A percentile compares a stretch with the other conserved stretches of the same genome.
These are phyloP conservation scores for Curvularia spicifera DNA, from an alignment of 2,329 filamentous ascomycete species.

Conservation along the genomic window DNA sequence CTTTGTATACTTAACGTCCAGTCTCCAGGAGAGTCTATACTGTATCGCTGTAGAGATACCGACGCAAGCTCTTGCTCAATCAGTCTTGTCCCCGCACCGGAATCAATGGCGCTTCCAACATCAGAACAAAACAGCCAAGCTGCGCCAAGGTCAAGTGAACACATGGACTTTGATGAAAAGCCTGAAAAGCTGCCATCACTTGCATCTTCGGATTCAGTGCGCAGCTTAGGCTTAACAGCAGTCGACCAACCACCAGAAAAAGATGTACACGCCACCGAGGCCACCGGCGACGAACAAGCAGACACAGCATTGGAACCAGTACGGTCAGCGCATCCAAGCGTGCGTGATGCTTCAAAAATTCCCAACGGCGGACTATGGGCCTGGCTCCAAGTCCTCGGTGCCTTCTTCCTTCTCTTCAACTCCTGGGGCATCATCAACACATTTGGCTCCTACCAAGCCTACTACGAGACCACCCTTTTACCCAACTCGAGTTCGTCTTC, in stretches of 20 bases:
- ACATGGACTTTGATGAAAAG: slow-evolving; percentile 28
- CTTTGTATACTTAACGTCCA: background rate
- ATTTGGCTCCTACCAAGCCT: slow-evolving; percentile 58
- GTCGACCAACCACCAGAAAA: slow-evolving; percentile 20
- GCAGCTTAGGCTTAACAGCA: slow-evolving; percentile 14
- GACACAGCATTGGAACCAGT: slow-evolving; percentile 26
- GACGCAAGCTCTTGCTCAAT: too few relatives aligned
- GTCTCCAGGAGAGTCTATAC: background rate
- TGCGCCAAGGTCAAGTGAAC: background rate
- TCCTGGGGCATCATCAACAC: slow-evolving; percentile 57
- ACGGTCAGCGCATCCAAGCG: slow-evolving; percentile 38
- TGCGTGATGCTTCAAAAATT: slow-evolving; percentile 52
- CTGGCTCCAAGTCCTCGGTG: slow-evolving; percentile 57
- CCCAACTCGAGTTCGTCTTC: slow-evolving; percentile 49
- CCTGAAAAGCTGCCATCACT: slow-evolving; percentile 18
- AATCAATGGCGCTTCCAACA: background rate
- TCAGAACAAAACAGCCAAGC: background rate
- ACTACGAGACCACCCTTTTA: slow-evolving; percentile 55
- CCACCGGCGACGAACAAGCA: slow-evolving; percentile 8
- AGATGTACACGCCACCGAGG: slow-evolving; percentile 22
- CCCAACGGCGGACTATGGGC: slow-evolving; percentile 56
- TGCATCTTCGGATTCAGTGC: slow-evolving; percentile 20
- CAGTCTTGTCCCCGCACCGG: too few relatives aligned
- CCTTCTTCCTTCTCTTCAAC: slow-evolving; percentile 59
- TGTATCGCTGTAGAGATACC: background rate